Evolutionary conservation across 1,284 basidiomycete species (phyloP).

Genomic region (Omphalotus olearius): DNA sequence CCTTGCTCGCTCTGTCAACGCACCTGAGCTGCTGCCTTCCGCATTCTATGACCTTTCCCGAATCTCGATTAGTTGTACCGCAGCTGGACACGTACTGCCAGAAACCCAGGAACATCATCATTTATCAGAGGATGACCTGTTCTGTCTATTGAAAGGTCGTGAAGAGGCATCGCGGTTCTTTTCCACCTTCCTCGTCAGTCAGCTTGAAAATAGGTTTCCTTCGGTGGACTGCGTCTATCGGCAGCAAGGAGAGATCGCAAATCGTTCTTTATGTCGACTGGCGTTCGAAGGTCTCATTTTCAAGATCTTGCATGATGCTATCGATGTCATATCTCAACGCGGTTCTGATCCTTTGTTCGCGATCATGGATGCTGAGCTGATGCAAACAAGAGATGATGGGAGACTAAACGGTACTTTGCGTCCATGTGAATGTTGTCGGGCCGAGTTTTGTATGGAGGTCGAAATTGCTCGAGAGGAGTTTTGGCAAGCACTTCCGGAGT

Average conservation of each 20-base stretch:
- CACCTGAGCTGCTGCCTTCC: constrained; percentile 54
- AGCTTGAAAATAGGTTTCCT: constrained; percentile 58
- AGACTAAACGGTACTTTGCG: constrained; percentile 40
- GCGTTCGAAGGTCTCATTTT: constrained; percentile 70
- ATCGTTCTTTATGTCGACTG: constrained; percentile 54
- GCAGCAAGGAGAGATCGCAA: constrained; percentile 37
- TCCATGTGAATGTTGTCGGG: constrained; percentile 62
- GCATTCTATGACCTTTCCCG: constrained; percentile 76
- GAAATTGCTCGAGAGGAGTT: constrained; percentile 55
- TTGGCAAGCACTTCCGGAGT: constrained; percentile 58
- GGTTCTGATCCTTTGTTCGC: constrained; percentile 67
- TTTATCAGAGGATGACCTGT: constrained; percentile 51
- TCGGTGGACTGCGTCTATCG: constrained; percentile 46
- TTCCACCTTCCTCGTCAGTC: constrained; percentile 67
- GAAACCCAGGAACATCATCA: constrained; percentile 30
- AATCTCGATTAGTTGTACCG: constrained; percentile 41
- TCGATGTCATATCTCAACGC: constrained; percentile 60
- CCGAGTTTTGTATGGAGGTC: constrained; percentile 54
- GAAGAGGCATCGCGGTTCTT: constrained; percentile 68
- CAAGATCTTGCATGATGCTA: constrained; percentile 65
- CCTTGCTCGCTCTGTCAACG: constrained; percentile 62
- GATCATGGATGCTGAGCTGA: constrained; percentile 57
- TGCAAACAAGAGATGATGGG: constrained; percentile 53
- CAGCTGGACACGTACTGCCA: constrained; percentile 31
- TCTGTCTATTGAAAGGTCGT: constrained; percentile 57